Evolutionary conservation across 1,284 basidiomycete genomes (phyloP), one percentile per base, ranked within the genome.

Genomic region (Sporisorium reilianum): DNA sequence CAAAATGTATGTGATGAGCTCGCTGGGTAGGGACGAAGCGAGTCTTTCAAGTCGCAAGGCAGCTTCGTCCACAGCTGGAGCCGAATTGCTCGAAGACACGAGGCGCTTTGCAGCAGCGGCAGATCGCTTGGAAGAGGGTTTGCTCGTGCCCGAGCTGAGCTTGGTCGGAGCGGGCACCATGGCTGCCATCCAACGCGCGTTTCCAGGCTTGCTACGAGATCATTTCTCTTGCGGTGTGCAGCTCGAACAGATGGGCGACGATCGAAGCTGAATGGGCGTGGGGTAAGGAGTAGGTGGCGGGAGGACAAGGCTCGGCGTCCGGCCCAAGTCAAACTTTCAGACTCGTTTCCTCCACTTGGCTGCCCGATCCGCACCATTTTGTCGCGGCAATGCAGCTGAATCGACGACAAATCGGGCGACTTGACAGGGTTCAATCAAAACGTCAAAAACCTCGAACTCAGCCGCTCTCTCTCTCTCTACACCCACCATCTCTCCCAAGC

Each of bases 1-100:
- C 26, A 78, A 64, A 12, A 78, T 75, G 40, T 49, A 55, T 2
- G 59, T 63, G 34, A 75, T 65, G 25, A 78, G 64, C 49, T 78
- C 76, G 45, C 60, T 50, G 0, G 76, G 76, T 2, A 78, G 56
- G 3, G 66, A 64, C 0, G 75, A 75, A 0, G 72, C 72, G 14
- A 75, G 56, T 5, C 23, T 25, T 20, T 50, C 51, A 28, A 70
- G 67, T 14, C 67, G 61, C 9, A 58, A 11, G 8, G 55, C 22
- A 3, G 61, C 56, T 49, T 64, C 34, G 5, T 69, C 67, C 44
- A 45, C 56, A 3, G 25, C 48, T 12, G 20, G 18, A 23, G 32
- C 36, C 10, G 51, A 23, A 40, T n/a, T n/a, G n/a, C n/a, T n/a
- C n/a, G 45, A 26, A 11, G 44, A 9, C 5, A 23, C 50, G 20